Base-by-base conservation (phyloP, 805 yeast genomes). In the Spathaspora sp. region DNA sequence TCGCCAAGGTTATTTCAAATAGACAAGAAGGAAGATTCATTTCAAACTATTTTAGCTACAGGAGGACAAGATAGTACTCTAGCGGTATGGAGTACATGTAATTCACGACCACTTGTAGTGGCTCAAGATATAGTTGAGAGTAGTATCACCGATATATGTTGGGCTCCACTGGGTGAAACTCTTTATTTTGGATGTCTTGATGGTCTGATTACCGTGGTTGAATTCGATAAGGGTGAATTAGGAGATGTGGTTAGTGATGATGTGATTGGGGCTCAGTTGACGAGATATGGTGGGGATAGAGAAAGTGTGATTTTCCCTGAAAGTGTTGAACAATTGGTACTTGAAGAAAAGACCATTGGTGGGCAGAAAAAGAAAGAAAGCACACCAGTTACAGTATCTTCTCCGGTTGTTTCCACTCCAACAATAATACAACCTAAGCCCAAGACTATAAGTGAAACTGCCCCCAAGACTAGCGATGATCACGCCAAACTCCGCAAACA, bases 41-140 rank as follows among this genome's bases (percentile, higher is more conserved):
- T 78, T 49, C 76, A 87, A 7, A 86, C 97, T 0, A 80, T 93
- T 0, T 75, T 93, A n/a, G 97, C 97, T 1, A 87, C 97, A 28
- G 97, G 93, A 12, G 98, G 98, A 10, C 98, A 93, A 68, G 99
- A 93, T 67, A 84, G 89, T 60, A 80, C 91, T 1, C 68, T 94
- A 39, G 96, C 91, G 0, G 74, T 93, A 5, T 93, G 99, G 99
- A 85, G 84, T 60, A 93, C 97, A 0, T 69, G 80, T 1, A 77
- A 77, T 49, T 80, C 91, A 4, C 76, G 89, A 47, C 98, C 99
- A 1, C 67, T 94, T 47, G 78, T 88, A 11, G 89, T 91, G 7
- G 89, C 92, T 1, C 81, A 81, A 42, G 96, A 92, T 55, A 78
- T 93, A 14, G 80, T 87, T 2, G 73, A 76, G 39, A 89, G 87